Percentiles rank a stretch among this genome's conserved stretches.
Conservation (phyloP, 2,329 filamentous ascomycete species). For the Mycosphaerelloides madeirae region DNA sequence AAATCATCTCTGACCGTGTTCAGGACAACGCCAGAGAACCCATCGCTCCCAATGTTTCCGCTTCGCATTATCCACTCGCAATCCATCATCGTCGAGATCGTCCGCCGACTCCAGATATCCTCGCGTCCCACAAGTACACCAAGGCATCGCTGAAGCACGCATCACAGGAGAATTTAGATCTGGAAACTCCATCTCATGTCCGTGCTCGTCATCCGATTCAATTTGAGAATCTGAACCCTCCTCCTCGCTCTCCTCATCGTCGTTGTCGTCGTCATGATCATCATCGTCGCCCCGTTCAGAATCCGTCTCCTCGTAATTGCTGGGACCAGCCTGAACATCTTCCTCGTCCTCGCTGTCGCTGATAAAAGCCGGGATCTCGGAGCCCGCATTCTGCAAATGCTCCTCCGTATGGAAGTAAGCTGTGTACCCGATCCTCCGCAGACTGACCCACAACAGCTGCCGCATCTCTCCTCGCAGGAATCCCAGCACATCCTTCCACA, state of each 20-base stretch:
- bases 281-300: slow-evolving; percentile 29
- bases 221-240: slow-evolving; percentile 27
- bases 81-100: slow-evolving; percentile 47
- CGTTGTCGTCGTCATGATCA: slow-evolving; percentile 26
- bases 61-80: slow-evolving; percentile 44
- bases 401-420: slow-evolving; percentile 46
- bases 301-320: background rate
- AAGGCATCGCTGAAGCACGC: slow-evolving; percentile 41
- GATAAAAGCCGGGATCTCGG: slow-evolving; percentile 46
- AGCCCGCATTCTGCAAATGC: slow-evolving; percentile 38
- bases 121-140: slow-evolving; percentile 42
- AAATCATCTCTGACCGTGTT: slow-evolving; percentile 21
- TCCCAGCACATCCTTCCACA: slow-evolving; percentile 57
- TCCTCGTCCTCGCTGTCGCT: slow-evolving; percentile 13
- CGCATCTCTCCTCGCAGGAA: slow-evolving; percentile 54
- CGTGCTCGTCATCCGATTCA: slow-evolving; percentile 36
- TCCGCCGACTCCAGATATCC: slow-evolving; percentile 39
- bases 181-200: slow-evolving; percentile 46
- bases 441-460: slow-evolving; percentile 57
- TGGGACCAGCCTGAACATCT: slow-evolving; percentile 13
- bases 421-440: slow-evolving; percentile 59
- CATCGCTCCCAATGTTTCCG: slow-evolving; percentile 55
- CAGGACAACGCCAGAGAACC: slow-evolving; percentile 46
- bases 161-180: slow-evolving; percentile 38
- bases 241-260: slow-evolving; percentile 36